Conservation (phyloP, 2,329 filamentous ascomycete genomes). For the Neospermospora avenae region DNA sequence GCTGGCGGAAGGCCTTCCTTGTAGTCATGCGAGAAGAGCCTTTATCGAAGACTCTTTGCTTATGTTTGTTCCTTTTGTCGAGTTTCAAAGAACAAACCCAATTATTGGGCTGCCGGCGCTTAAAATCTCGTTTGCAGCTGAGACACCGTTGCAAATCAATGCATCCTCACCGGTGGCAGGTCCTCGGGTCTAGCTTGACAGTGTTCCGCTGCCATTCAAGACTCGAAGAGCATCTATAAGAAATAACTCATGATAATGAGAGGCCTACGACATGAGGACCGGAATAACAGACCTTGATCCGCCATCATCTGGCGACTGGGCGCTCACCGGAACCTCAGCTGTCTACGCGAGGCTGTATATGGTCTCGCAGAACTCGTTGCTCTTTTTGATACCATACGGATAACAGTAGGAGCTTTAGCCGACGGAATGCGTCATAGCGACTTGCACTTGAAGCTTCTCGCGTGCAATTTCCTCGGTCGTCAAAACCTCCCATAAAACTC, state of each 20-base stretch:
- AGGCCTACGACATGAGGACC: background rate
- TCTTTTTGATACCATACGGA: background rate
- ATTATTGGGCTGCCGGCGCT: background rate
- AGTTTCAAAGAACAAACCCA: background rate
- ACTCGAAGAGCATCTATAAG: background rate
- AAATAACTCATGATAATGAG: background rate
- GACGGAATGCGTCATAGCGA: background rate
- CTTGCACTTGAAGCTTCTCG: background rate
- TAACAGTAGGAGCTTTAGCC: background rate
- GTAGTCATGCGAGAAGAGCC: background rate
- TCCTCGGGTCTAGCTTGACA: background rate
- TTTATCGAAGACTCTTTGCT: background rate
- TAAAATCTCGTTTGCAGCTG: background rate
- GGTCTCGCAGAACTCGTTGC: background rate
- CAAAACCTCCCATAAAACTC: no score
- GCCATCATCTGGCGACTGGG: background rate
- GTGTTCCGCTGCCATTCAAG: background rate
- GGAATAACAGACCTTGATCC: background rate
- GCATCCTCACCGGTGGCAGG: background rate
- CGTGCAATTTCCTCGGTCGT: no score
- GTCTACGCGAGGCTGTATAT: background rate
- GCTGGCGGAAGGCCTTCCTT: background rate
- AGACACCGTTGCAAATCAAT: background rate
- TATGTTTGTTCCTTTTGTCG: background rate
- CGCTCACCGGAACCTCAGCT: background rate